Conservation (phyloP, 202 grass and related monocot species). For the Carex arenaria region DNA sequence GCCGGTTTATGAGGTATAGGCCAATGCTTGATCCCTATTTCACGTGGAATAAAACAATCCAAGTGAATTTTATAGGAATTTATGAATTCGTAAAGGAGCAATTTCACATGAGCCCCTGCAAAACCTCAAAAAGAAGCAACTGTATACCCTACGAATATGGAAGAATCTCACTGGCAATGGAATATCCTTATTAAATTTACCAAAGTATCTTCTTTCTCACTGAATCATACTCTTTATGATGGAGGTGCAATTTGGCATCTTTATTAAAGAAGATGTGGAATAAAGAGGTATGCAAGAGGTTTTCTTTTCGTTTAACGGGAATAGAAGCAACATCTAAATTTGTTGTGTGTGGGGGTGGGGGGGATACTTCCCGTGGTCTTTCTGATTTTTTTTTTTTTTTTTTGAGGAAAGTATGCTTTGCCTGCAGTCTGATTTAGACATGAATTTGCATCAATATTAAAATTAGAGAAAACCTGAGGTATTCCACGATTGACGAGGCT, state of each 20-base stretch:
- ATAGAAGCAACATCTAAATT: too few species aligned
- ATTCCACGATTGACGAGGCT: conserved; percentile 61
- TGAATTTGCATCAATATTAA: neutral
- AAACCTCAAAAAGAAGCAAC: conserved; percentile 73
- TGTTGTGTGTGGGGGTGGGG: too few species aligned
- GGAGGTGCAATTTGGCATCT: neutral
- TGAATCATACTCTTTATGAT: neutral
- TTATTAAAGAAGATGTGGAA: too few species aligned
- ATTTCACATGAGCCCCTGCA: conserved; percentile 33
- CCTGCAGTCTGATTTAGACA: neutral
- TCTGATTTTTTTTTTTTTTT: too few species aligned
- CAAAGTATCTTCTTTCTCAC: neutral
- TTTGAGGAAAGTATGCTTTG: too few species aligned
- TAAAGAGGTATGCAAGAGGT: too few species aligned
- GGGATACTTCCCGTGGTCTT: too few species aligned
- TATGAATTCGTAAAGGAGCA: conserved; percentile 35
- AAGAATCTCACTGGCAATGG: conserved; percentile 73
- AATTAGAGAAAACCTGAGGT: conserved; percentile 46
- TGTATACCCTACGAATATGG: conserved; percentile 32
- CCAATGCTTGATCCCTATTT: conserved; percentile 80
- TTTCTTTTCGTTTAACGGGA: too few species aligned
- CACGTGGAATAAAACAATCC: conserved; percentile 36
- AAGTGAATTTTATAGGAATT: conserved; percentile 84
- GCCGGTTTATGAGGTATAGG: conserved; percentile 94
- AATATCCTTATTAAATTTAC: conserved; percentile 46